Base-by-base conservation (phyloP, 257 asterid species). In the Lycium barbarum region DNA sequence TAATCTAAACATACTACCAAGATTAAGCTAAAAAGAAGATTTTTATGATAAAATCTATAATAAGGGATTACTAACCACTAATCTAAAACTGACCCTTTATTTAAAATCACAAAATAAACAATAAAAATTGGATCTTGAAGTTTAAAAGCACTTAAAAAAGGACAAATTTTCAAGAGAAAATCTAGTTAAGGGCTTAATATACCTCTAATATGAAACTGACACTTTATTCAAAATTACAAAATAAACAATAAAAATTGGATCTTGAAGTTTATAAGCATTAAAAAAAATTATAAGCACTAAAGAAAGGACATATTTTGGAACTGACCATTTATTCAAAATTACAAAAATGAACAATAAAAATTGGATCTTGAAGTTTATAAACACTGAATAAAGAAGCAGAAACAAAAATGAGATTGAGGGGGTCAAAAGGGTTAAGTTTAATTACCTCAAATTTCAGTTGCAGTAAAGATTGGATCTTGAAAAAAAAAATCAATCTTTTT, bases 41-140 rank as follows among this genome's bases (percentile, higher is more conserved):
- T 89, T 88, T 87, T 62, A 59, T n/a, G 86, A 65, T 63, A 55
- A 61, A 85, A 54, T 73, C 54, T 13, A 40, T 70, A 84, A 20
- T 13, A 53, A n/a, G 80, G 81, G 73, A 80, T 74, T 57, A 89
- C 93, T 85, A 9, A 89, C 90, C 90, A 66, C 70, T 59, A 82
- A 70, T 84, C 88, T 86, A 84, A 65, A 71, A 83, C 59, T 53
- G 85, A 81, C 65, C 84, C 86, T 82, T 84, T 62, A 73, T 8
- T 53, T 26, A 87, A 63, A 81, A 40, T 65, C 43, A 87, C 45
- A 74, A 88, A 51, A 83, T 6, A 2, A 78, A 82, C 59, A 40
- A 61, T 59, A 83, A 73, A 86, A 82, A 67, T 43, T 84, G 89
- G 87, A 91, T 89, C 94, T 89, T 90, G 89, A 59, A 82, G 80